phyloP scores from a whole-genome alignment of 1,284 basidiomycete genomes.

The Heterobasidion annosum region DNA sequence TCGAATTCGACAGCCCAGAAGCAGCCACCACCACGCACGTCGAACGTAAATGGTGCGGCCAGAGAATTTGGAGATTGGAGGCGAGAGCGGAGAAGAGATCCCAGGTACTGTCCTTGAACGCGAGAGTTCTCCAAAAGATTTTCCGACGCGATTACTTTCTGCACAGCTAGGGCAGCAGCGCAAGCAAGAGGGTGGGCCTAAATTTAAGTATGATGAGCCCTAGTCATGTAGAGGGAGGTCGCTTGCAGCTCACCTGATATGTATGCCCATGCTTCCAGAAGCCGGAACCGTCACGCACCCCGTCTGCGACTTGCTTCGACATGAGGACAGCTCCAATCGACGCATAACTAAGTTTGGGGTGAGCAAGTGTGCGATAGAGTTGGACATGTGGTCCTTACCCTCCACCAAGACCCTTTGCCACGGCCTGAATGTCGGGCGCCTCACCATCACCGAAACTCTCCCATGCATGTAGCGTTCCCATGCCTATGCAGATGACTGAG shows the following conservation, averaged over 20 bases:
- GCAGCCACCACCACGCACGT: constrained; percentile 71
- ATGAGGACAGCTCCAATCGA: constrained; percentile 78
- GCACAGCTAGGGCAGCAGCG: constrained; percentile 73
- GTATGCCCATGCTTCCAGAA: constrained; percentile 82
- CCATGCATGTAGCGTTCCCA: constrained; percentile 84
- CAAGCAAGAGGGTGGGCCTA: constrained; percentile 68
- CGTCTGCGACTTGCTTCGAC: constrained; percentile 61
- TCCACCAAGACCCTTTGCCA: constrained; percentile 83
- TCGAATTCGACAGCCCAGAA: constrained; percentile 84
- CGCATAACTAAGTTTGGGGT: constrained; percentile 48
- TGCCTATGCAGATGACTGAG: constrained; percentile 32
- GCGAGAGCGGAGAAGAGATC: constrained; percentile 41
- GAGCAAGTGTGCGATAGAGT: background rate
- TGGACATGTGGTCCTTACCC: constrained; percentile 39
- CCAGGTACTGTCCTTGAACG: constrained; percentile 53
- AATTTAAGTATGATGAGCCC: background rate
- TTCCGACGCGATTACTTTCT: constrained; percentile 60
- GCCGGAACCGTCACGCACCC: constrained; percentile 56
- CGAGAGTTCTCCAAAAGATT: constrained; percentile 62
- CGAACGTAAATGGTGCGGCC: constrained; percentile 59
- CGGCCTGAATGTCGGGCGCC: constrained; percentile 73
- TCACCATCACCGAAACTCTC: constrained; percentile 70
- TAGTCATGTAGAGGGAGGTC: background rate
- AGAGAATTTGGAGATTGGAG: constrained; percentile 44
- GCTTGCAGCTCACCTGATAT: constrained; percentile 50